Evolutionary conservation across 805 yeast species (phyloP).

Genomic region (Priceomyces fermenticarens): DNA sequence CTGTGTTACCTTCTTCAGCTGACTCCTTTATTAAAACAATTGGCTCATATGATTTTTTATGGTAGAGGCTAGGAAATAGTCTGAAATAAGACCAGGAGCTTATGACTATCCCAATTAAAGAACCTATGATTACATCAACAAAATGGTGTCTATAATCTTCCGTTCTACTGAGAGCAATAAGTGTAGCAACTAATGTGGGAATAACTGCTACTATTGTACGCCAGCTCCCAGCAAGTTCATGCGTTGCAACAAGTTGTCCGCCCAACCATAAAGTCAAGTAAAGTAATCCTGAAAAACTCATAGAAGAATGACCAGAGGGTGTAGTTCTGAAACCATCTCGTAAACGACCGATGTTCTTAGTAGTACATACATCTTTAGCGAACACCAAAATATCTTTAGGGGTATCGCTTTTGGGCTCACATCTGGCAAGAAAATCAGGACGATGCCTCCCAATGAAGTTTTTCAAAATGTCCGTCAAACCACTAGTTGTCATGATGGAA

Average conservation of each 20-base stretch:
- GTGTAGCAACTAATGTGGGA: constrained; percentile 67
- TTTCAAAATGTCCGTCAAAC: constrained; percentile 72
- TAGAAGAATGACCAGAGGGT: constrained; percentile 78
- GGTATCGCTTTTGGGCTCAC: constrained; percentile 62
- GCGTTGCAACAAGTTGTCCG: constrained; percentile 56
- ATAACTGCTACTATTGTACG: constrained; percentile 49
- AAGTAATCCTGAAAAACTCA: constrained; percentile 66
- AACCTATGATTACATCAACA: constrained; percentile 76
- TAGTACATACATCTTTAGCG: constrained; percentile 67
- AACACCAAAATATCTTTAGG: constrained; percentile 51
- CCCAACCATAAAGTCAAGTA: constrained; percentile 62
- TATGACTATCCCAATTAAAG: constrained; percentile 57
- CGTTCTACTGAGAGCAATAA: constrained; percentile 82
- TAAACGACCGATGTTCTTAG: constrained; percentile 39
- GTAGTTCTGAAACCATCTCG: constrained; percentile 78
- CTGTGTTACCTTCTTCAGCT: constrained; percentile 7
- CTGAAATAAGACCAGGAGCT: constrained; percentile 60
- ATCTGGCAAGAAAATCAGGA: constrained; percentile 89
- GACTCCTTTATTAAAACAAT: constrained; percentile 16
- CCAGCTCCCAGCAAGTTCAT: constrained; percentile 58
- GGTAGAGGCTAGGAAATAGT: constrained; percentile 43
- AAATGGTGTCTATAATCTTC: constrained; percentile 94
- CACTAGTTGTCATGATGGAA: constrained; percentile 55
- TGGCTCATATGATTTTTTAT: constrained; percentile 40
- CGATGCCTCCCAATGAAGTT: constrained; percentile 86